Conservation (phyloP, 441 rosid genomes). For the Macaranga tanarius region DNA sequence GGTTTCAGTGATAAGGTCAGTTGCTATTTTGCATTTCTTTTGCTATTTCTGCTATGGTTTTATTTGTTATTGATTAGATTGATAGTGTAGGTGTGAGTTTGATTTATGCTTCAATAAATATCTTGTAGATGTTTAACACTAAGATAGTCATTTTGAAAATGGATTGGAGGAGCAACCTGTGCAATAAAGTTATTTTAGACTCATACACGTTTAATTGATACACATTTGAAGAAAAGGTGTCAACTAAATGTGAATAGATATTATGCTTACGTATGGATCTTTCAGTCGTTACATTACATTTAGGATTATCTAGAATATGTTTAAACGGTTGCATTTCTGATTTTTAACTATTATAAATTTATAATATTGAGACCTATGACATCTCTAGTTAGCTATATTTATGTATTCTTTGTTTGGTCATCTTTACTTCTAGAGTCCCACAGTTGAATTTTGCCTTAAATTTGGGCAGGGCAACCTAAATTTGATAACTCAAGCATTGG, state of each 20-base stretch:
- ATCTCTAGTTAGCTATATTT: background rate
- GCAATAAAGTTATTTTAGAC: no score
- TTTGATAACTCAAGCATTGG: constrained; percentile 85
- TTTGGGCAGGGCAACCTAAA: constrained; percentile 82
- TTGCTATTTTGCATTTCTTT: constrained; percentile 4
- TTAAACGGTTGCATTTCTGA: background rate
- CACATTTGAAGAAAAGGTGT: no score
- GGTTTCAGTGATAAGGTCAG: constrained; percentile 96
- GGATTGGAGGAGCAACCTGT: background rate
- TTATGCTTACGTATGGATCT: no score
- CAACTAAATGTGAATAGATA: no score
- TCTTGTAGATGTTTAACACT: background rate
- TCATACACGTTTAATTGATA: no score
- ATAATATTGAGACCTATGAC: background rate
- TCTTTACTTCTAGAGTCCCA: background rate
- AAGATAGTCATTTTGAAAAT: background rate
- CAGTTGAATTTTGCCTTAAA: constrained; percentile 17
- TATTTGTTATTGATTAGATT: background rate
- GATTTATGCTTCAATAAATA: background rate
- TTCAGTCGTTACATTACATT: no score
- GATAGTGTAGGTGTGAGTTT: background rate
- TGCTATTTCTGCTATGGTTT: background rate
- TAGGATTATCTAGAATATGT: background rate
- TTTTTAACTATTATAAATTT: background rate
- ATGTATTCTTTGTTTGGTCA: background rate